Evolutionary conservation across 2,329 filamentous ascomycete genomes (phyloP).

Genomic region (Trichoderma guizhouense): DNA sequence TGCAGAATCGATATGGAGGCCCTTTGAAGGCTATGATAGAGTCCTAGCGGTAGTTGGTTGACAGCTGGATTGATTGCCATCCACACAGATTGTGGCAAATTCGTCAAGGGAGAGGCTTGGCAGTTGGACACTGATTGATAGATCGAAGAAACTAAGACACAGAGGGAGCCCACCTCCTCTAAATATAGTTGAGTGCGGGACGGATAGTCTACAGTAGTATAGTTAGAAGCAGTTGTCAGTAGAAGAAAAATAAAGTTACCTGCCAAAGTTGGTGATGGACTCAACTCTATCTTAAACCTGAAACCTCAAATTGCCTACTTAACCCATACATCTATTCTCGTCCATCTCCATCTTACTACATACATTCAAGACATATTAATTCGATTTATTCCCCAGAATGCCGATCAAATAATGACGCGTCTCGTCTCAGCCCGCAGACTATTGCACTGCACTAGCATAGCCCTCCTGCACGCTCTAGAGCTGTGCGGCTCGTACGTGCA

Average conservation of each 20-base stretch:
- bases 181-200: not conserved
- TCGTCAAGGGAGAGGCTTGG: not conserved
- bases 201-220: not conserved
- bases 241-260: not conserved
- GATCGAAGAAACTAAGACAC: not conserved
- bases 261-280: not conserved
- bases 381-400: not conserved
- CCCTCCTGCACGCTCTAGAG: not conserved
- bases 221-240: not conserved
- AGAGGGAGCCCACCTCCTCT: not conserved
- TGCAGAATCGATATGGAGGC: not conserved
- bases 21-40: not conserved
- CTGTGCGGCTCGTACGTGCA: not conserved
- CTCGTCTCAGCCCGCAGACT: not conserved
- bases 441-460: not conserved
- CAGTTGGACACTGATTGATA: not conserved
- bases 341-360: not conserved
- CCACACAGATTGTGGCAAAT: not conserved
- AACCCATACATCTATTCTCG: too few species aligned
- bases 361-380: not conserved
- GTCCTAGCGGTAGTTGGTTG: not conserved
- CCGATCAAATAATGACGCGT: not conserved
- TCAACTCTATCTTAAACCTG: not conserved
- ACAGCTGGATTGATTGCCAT: not conserved
- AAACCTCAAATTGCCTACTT: too few species aligned